Base-by-base conservation (phyloP, 371 early-diverging fungal genomes). In the Mucor circinelloides region DNA sequence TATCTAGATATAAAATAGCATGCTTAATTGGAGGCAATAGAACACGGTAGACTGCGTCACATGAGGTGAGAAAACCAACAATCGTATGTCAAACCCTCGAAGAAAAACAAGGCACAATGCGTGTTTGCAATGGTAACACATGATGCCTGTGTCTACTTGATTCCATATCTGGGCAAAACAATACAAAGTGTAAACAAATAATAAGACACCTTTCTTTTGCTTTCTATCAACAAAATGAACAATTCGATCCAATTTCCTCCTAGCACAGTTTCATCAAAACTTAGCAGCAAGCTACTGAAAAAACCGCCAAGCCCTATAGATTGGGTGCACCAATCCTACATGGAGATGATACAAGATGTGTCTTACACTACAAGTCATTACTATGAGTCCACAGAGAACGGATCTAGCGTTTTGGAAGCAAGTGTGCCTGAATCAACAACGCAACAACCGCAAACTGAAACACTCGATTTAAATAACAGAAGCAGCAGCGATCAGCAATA, bases 301-400 rank as follows among this genome's bases (percentile, higher is more conserved):
- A 65, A 65, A 30, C 34, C 61, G 25, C 61, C 65, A 10, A 48
- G 23, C 1, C 44, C 65, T 3, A 60, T 55, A 8, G 70, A 70
- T 23, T 70, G 70, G 70, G 44, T 70, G 7, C 61, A 70, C 1
- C 70, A 69, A 60, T 60, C 60, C 2, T 65, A 69, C 30, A 40
- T 69, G 48, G 56, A 69, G 8, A 60, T 69, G 60, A 64, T 69
- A 2, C 60, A 64, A 31, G 70, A 69, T 42, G 48, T 65, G 0
- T 60, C 70, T 8, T 61, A 59, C 36, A 38, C n/a, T 25, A 54
- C 70, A 17, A 46, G 36, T 10, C 54, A 69, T 21, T 57, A 69
- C 3, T 57, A 64, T 19, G 58, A 60, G 32, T 40, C 42, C 17
- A 30, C 6, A 23, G 46, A 50, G 15, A 62, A 62, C 2, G 27